Conservation (phyloP, 371 early-diverging fungal genomes). For the Apophysomyces trapeziformis region DNA sequence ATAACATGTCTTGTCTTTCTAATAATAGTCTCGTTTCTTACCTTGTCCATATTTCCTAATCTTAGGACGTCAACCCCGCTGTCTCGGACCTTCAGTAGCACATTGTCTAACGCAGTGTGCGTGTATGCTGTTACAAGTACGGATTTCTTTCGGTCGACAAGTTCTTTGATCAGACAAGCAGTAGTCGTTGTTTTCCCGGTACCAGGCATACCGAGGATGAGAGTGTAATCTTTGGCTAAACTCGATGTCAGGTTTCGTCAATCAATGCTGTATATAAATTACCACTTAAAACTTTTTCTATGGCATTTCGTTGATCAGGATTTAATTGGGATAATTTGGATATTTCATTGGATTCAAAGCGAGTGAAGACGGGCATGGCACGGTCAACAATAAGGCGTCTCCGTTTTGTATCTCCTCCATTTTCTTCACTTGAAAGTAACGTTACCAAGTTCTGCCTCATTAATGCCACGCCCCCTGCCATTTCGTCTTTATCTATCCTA, state of each 20-base stretch:
- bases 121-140: constrained; percentile 97
- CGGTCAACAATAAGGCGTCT: constrained; percentile 85
- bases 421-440: constrained; percentile 58
- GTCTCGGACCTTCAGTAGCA: constrained; percentile 80
- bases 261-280: not conserved
- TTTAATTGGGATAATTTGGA: constrained; percentile 50
- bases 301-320: constrained; percentile 66
- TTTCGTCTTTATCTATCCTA: constrained; percentile 88
- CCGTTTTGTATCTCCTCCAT: constrained; percentile 51
- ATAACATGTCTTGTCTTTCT: not conserved
- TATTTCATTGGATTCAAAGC: not conserved
- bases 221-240: constrained; percentile 81
- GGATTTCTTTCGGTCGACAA: constrained; percentile 73
- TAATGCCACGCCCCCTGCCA: constrained; percentile 64
- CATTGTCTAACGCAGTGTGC: constrained; percentile 95
- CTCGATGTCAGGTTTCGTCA: not conserved
- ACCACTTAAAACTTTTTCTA: constrained; percentile 62
- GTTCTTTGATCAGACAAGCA: constrained; percentile 74
- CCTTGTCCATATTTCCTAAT: constrained; percentile 74
- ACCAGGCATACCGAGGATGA: constrained; percentile 99
- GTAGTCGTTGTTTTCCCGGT: constrained; percentile 98
- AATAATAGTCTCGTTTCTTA: constrained; percentile 15
- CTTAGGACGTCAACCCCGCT: constrained; percentile 67
- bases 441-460: constrained; percentile 78
- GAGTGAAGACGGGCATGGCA: constrained; percentile 65